These are phyloP conservation scores for Persicaria maculosa DNA, from an alignment of 148 eudicot genomes.

Conservation along the genomic window DNA sequence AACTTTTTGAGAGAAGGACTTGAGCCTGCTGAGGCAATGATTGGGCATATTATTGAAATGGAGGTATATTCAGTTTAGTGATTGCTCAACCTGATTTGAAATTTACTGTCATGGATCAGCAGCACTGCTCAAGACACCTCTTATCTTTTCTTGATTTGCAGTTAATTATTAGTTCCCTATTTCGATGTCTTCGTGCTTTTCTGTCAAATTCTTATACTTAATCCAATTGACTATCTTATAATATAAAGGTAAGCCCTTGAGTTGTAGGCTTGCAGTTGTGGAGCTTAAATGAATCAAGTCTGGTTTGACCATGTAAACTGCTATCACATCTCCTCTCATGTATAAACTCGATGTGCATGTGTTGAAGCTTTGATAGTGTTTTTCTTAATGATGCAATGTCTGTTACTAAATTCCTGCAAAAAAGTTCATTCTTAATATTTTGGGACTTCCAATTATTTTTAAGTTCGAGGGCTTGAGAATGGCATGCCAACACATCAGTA, in stretches of 20 bases:
- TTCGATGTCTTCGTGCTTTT: neutral
- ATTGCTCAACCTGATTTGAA: neutral
- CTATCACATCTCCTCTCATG: neutral
- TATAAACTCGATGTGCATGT: neutral
- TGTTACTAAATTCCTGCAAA: neutral
- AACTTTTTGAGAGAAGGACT: conserved; percentile 65
- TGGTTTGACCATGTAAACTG: neutral
- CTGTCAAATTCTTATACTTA: too few relatives aligned
- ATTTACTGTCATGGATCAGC: neutral
- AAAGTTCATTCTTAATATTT: neutral
- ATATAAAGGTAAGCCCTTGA: neutral
- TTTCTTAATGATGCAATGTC: neutral
- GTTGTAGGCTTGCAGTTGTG: neutral
- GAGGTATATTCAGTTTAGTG: conserved; percentile 15
- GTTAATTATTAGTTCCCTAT: neutral
- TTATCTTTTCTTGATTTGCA: neutral
- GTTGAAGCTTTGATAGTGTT: neutral
- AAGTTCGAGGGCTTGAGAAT: neutral
- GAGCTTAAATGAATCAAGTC: neutral
- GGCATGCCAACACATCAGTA: neutral
- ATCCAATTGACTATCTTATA: too few relatives aligned
- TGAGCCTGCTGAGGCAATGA: conserved; percentile 65
- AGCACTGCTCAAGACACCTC: neutral
- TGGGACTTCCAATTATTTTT: neutral
- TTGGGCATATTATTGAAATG: conserved; percentile 63